Evolutionary conservation across 495 filamentous ascomycete genomes (phyloP).

Genomic region (Penicillium coffeae): DNA sequence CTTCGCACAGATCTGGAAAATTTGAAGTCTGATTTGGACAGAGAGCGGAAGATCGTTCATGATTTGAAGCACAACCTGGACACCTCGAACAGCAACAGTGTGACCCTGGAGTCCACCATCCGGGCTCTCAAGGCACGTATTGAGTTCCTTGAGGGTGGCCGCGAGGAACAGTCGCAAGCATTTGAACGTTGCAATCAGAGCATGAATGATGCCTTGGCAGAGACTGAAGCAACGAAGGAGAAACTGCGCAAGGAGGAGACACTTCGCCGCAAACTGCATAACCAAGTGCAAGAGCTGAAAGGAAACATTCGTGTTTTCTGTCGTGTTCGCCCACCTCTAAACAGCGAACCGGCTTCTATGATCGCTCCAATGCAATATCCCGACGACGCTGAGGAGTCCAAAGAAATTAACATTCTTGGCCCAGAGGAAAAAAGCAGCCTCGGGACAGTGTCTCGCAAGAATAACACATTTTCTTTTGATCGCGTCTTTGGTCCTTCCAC

Average conservation of each 20-base stretch:
- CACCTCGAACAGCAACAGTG: constrained; percentile 57
- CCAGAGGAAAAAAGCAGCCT: constrained; percentile 80
- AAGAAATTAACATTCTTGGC: constrained; percentile 80
- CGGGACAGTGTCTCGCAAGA: constrained; percentile 69
- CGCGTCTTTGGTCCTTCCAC: constrained; percentile 79
- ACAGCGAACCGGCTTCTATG: constrained; percentile 50
- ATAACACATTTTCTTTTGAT: constrained; percentile 85
- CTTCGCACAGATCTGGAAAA: constrained; percentile 50
- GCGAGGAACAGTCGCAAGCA: constrained; percentile 75
- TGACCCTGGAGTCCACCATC: constrained; percentile 68
- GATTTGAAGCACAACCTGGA: constrained; percentile 59
- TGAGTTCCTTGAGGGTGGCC: constrained; percentile 82
- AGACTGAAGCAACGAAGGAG: constrained; percentile 65
- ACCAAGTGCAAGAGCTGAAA: constrained; percentile 97
- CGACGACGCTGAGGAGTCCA: constrained; percentile 68
- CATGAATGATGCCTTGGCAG: constrained; percentile 69
- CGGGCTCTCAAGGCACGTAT: constrained; percentile 72
- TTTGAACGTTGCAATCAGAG: constrained; percentile 72
- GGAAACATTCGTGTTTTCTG: constrained; percentile 99
- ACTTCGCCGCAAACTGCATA: constrained; percentile 85
- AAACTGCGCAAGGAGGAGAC: constrained; percentile 91
- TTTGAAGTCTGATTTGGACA: constrained; percentile 57
- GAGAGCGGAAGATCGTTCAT: constrained; percentile 53
- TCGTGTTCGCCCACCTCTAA: constrained; percentile 79
- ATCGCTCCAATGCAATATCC: constrained; percentile 73